Percentiles rank a stretch among this genome's conserved stretches.
phyloP scores from a whole-genome alignment of 345 rosid species.

The Bruguiera sexangula region DNA sequence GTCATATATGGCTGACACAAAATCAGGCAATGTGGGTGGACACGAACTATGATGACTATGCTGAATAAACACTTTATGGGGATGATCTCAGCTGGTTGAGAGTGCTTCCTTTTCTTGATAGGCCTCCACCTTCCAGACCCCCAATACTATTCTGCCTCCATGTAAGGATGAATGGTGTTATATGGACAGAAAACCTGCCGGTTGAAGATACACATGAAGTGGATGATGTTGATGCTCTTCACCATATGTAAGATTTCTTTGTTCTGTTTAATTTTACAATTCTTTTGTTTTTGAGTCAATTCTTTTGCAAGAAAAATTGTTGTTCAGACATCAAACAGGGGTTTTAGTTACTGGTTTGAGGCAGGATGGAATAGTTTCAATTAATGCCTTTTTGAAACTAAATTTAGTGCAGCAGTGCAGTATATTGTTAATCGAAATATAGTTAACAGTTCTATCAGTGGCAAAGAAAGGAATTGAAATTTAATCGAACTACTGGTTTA shows the following conservation, averaged over 20 bases:
- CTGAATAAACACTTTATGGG: constrained; percentile 5
- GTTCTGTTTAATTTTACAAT: constrained; percentile 21
- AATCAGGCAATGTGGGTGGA: constrained; percentile 9
- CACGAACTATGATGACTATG: constrained; percentile 3
- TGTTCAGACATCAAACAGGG: constrained; percentile 25
- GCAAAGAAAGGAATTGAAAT: neutral
- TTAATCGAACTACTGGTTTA: neutral
- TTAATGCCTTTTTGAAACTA: neutral
- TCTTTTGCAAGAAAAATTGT: constrained; percentile 47
- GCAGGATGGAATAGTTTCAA: constrained; percentile 7
- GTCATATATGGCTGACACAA: neutral
- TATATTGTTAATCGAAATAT: constrained; percentile 7
- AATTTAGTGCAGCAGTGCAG: neutral
- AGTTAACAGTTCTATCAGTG: neutral
- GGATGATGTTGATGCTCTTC: constrained; percentile 15
- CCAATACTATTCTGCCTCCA: constrained; percentile 9
- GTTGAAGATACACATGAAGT: constrained; percentile 12
- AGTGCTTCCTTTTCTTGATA: constrained; percentile 17
- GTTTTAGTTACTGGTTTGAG: constrained; percentile 27
- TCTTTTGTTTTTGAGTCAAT: constrained; percentile 45
- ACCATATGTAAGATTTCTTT: constrained; percentile 17
- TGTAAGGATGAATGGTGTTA: constrained; percentile 1
- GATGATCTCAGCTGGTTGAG: constrained; percentile 2
- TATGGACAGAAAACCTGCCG: constrained; percentile 17
- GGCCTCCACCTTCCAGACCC: constrained; percentile 17